A percentile compares a stretch with the other conserved stretches of the same genome.
Conservation (phyloP, 805 yeast genomes). For the Yamadazyma paraphyllophila region DNA sequence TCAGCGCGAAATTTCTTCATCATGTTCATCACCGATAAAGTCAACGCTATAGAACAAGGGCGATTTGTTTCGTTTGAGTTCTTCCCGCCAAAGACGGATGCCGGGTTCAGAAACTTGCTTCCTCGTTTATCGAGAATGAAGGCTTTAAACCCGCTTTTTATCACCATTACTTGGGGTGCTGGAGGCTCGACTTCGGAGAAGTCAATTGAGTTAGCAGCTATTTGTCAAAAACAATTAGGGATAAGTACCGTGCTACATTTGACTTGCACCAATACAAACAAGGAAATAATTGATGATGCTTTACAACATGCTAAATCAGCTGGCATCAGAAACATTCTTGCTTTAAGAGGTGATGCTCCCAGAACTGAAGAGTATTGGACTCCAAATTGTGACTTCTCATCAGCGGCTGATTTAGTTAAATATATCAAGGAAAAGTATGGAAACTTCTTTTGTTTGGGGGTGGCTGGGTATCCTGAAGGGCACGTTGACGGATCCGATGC, state of each 20-base stretch:
- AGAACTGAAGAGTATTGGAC: constrained; percentile 66
- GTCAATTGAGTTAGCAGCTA: constrained; percentile 77
- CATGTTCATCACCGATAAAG: constrained; percentile 42
- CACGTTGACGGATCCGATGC: constrained; percentile 84
- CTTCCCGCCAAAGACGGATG: constrained; percentile 95
- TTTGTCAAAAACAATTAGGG: constrained; percentile 71
- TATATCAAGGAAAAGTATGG: constrained; percentile 73
- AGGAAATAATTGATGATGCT: constrained; percentile 73
- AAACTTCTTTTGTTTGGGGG: constrained; percentile 88
- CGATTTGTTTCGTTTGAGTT: constrained; percentile 86
- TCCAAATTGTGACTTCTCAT: constrained; percentile 55
- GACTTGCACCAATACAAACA: constrained; percentile 93
- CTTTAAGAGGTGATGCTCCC: constrained; percentile 95
- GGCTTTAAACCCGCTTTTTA: constrained; percentile 81
- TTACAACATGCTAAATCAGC: constrained; percentile 62
- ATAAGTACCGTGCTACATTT: constrained; percentile 92
- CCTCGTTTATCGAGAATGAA: constrained; percentile 89
- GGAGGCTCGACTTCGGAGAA: constrained; percentile 92
- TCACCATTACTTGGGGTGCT: constrained; percentile 98
- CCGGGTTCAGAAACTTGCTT: constrained; percentile 78
- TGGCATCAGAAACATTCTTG: constrained; percentile 88
- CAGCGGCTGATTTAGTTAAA: constrained; percentile 83
- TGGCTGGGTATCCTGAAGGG: constrained; percentile 98
- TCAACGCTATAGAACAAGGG: constrained; percentile 45
- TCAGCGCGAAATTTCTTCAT: neutral